Base-by-base conservation (phyloP, 148 eudicot genomes). In the Rhododendron williamsianum region DNA sequence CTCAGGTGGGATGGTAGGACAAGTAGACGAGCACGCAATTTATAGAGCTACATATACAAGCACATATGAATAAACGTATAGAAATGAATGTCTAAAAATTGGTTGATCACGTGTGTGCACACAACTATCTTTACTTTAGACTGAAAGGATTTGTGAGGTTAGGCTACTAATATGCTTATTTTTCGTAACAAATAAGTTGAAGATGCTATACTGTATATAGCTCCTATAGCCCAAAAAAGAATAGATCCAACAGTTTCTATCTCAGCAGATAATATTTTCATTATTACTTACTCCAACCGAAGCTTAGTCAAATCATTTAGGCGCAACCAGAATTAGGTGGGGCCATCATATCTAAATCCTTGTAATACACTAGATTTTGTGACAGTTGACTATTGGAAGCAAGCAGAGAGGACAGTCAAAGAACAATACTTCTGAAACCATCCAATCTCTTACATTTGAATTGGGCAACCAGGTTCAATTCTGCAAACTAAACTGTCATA, bases 101-200 rank as follows among this genome's bases (percentile, higher is more conserved):
- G n/a, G 4, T 56, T 18, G 65, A 18, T 16, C 12, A 49, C 52
- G 2, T 71, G 27, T 71, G 76, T 63, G 12, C 30, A 63, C 25
- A 6, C 3, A 2, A 49, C 3, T 71, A 71, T 72, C 8, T 0
- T 72, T 30, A 33, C 13, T 33, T 6, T 11, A 35, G 25, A 48
- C 12, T 78, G n/a, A 33, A 56, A 58, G 18, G 1, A 33, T 48
- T 36, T 13, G 81, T 80, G 83, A 85, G 80, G 79, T 71, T 71
- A 80, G 87, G 84, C 9, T 58, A 48, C 49, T 35, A 46, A 35
- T 83, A 85, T 85, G 33, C 78, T 69, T 80, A 49, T 19, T 11
- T 23, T 33, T 85, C 72, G 48, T 21, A 43, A 9, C 3, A 82
- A 65, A 3, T 23, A 65, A 65, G 36, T 45, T 69, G 84, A 25